Evolutionary conservation across 2,329 filamentous ascomycete genomes (phyloP), one percentile per base, ranked within the genome.

Genomic region (Penicillium sclerotiorum): DNA sequence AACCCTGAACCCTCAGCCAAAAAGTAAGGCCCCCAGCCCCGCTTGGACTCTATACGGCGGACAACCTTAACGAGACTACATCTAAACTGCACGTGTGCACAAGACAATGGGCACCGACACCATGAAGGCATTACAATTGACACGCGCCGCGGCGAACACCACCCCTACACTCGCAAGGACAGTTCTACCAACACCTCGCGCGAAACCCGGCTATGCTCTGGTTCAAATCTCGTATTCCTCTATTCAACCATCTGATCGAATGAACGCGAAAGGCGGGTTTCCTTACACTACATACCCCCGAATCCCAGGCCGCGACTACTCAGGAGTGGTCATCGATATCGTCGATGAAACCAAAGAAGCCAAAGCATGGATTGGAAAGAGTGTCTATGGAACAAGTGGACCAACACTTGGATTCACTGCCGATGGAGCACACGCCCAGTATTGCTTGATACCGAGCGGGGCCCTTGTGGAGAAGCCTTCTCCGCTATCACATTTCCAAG

Each of bases 241-340:
- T 28, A 60, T 69, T 22, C 56, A 67, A 20, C 64, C 66, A 13
- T 62, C 59, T 30, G 66, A 69, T 50, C 55, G 59, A 38, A 58
- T 67, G 15, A 71, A 71, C 44, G 53, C 56, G 3, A 56, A 65
- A 36, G 68, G 67, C n/a, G 52, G 55, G 8, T 68, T 71, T 35
- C 62, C 66, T 15, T 58, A 53, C 42, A 68, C 65, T 2, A 61
- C 56, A 1, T 65, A 52, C 13, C 60, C 60, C 2, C 49, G 56
- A 5, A 55, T 71, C 13, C 63, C 62, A 17, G 65, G 69, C 36
- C 64, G 65, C 13, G 68, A 71, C 47, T 69, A 65, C 30, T 60
- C 64, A 7, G 68, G 66, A 4, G 51, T 54, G 15, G 59, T 62
- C 11, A 37, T 70, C 23, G 55, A 64, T 32, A 44, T 53, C 20